Conservation (phyloP, 768 basidiomycete species). For the Agaricus blazei region DNA sequence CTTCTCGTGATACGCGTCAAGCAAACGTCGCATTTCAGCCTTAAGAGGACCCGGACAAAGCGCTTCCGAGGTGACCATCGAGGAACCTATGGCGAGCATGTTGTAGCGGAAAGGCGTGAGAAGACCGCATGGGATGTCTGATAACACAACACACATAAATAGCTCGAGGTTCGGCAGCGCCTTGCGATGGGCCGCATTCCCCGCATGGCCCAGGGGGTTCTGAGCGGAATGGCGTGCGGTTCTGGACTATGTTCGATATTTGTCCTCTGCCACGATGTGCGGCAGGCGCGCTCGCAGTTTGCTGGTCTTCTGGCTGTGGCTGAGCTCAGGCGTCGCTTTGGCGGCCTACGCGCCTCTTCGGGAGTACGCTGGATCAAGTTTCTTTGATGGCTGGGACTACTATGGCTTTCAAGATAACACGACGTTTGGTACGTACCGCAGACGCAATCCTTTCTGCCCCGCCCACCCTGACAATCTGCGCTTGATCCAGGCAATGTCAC, state of each 20-base stretch:
- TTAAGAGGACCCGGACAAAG: not conserved
- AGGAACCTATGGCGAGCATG: too few species aligned
- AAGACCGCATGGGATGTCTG: too few species aligned
- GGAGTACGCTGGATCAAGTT: conserved; percentile 12
- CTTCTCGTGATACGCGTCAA: conserved; percentile 2
- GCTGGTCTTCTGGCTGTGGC: not conserved
- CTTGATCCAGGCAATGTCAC: conserved; percentile 51
- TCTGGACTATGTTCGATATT: not conserved
- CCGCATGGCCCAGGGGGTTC: too few species aligned
- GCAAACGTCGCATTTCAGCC: conserved; percentile 1
- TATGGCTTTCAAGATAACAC: conserved; percentile 13
- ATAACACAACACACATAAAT: too few species aligned
- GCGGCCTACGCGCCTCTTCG: conserved; percentile 11
- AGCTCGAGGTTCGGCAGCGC: too few species aligned
- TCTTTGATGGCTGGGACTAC: conserved; percentile 15
- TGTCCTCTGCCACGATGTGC: not conserved
- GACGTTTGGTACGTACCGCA: conserved; percentile 13
- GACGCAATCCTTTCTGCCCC: not conserved
- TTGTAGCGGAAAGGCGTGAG: too few species aligned
- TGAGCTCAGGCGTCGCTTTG: not conserved
- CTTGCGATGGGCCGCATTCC: too few species aligned
- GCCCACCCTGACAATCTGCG: conserved; percentile 1
- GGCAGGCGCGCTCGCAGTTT: not conserved
- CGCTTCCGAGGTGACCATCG: not conserved
- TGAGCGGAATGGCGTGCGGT: too few species aligned